These are phyloP conservation scores for Cytospora paraplurivora DNA, from an alignment of 2,329 filamentous ascomycete species.

Conservation along the genomic window DNA sequence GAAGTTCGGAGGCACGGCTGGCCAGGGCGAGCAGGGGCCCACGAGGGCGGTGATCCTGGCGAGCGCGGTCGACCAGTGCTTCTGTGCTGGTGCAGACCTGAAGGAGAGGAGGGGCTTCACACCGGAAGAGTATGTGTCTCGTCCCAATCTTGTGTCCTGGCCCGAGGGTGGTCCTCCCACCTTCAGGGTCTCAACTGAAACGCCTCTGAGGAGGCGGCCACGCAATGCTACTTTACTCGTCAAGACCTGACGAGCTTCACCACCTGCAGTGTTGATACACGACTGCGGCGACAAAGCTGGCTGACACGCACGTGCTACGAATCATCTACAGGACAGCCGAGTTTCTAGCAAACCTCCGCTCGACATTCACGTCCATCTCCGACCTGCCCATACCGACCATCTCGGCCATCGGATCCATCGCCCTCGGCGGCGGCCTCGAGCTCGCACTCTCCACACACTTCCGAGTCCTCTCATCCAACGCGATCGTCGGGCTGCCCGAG, in stretches of 20 bases:
- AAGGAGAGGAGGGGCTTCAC: constrained; percentile 83
- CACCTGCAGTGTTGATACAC: not conserved
- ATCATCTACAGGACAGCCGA: constrained; percentile 63
- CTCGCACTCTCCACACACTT: constrained; percentile 87
- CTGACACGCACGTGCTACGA: constrained; percentile 1
- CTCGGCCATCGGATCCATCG: constrained; percentile 79
- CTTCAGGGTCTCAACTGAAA: not conserved
- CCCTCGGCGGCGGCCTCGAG: constrained; percentile 91
- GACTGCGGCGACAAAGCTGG: not conserved
- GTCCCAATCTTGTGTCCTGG: not conserved
- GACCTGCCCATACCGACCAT: constrained; percentile 86
- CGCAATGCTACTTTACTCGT: not conserved
- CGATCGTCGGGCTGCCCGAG: constrained; percentile 82
- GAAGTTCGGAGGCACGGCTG: constrained; percentile 49
- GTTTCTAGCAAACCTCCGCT: constrained; percentile 77
- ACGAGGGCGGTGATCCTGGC: constrained; percentile 84
- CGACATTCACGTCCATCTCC: constrained; percentile 73
- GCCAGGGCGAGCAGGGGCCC: constrained; percentile 50
- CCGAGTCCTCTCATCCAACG: constrained; percentile 80
- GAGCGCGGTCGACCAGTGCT: constrained; percentile 81
- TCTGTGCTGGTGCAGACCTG: constrained; percentile 93
- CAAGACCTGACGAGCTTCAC: not conserved
- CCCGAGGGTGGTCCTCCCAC: not conserved
- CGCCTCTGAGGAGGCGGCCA: not conserved
- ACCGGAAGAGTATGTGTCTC: constrained; percentile 67